A percentile compares a stretch with the other conserved stretches of the same genome.
phyloP scores from a whole-genome alignment of 2,329 filamentous ascomycete species.

The Tolypocladium ovalisporum region DNA sequence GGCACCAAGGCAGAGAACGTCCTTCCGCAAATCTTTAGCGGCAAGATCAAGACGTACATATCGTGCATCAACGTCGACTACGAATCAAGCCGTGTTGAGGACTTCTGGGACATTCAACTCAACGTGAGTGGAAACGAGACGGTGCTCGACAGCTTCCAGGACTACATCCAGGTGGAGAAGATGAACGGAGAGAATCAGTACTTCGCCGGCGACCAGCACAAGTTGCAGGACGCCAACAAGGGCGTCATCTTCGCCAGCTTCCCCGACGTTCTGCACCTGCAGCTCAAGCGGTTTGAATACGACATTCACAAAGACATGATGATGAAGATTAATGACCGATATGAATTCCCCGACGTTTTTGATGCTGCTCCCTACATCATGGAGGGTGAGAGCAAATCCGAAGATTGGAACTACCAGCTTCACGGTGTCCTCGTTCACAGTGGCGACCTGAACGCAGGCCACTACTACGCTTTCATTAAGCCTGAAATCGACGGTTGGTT shows the following conservation, averaged over 20 bases:
- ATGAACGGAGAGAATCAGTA: slow-evolving; percentile 99
- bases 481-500: slow-evolving; percentile 88
- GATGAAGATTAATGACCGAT: slow-evolving; percentile 96
- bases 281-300: slow-evolving; percentile 96
- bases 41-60: slow-evolving; percentile 98
- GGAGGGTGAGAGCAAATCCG: slow-evolving; percentile 74
- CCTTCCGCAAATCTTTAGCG: slow-evolving; percentile 83
- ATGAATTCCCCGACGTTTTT: slow-evolving; percentile 77
- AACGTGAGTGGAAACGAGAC: slow-evolving; percentile 93
- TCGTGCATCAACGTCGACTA: slow-evolving; percentile 98
- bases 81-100: slow-evolving; percentile 88
- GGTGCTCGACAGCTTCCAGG: slow-evolving; percentile 85
- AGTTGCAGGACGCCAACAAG: slow-evolving; percentile 92
- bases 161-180: slow-evolving; percentile 94
- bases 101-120: slow-evolving; percentile 98
- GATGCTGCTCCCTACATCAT: slow-evolving; percentile 82
- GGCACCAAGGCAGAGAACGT: slow-evolving; percentile 85
- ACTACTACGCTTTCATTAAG: slow-evolving; percentile 97
- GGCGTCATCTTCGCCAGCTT: slow-evolving; percentile 96
- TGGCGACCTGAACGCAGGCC: slow-evolving; percentile 90
- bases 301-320: slow-evolving; percentile 92
- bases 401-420: slow-evolving; percentile 83
- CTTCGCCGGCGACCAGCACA: slow-evolving; percentile 79
- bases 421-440: slow-evolving; percentile 95
- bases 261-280: slow-evolving; percentile 85